Evolutionary conservation across 345 rosid species (phyloP).

Genomic region (Syzygium grande): DNA sequence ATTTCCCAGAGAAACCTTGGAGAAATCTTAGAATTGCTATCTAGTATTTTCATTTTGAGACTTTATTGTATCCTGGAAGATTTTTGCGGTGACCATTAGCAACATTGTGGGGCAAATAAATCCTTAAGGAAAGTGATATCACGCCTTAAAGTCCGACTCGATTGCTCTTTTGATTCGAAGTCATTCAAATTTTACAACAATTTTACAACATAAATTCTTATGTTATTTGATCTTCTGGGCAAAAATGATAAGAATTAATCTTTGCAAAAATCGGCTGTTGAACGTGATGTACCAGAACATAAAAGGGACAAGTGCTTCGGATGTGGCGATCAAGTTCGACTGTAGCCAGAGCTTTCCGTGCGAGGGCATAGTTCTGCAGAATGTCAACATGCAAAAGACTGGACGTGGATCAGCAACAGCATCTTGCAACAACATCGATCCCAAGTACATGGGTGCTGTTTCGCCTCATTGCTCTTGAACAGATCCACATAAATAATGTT

Average conservation of each 20-base stretch:
- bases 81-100: no score
- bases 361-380: slow-evolving; percentile 45
- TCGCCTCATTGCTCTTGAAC: slow-evolving; percentile 35
- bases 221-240: not conserved
- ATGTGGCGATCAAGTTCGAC: slow-evolving; percentile 50
- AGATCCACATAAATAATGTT: not conserved
- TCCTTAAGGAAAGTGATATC: no score
- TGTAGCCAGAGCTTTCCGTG: slow-evolving; percentile 67
- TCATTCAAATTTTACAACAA: no score
- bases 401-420: slow-evolving; percentile 23
- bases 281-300: slow-evolving; percentile 68
- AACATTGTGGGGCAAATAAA: no score
- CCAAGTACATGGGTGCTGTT: slow-evolving; percentile 31
- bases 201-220: not conserved
- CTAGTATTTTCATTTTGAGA: no score
- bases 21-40: no score
- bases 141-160: no score
- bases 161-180: no score
- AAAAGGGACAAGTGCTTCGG: slow-evolving; percentile 63
- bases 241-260: not conserved
- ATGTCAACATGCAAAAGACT: slow-evolving; percentile 25
- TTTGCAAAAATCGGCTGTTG: slow-evolving; percentile 50
- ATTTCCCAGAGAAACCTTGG: no score
- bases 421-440: slow-evolving; percentile 40
- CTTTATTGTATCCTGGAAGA: no score